Base-by-base conservation (phyloP, 2,329 filamentous ascomycete species). In the Pseudogymnoascus sp. region DNA sequence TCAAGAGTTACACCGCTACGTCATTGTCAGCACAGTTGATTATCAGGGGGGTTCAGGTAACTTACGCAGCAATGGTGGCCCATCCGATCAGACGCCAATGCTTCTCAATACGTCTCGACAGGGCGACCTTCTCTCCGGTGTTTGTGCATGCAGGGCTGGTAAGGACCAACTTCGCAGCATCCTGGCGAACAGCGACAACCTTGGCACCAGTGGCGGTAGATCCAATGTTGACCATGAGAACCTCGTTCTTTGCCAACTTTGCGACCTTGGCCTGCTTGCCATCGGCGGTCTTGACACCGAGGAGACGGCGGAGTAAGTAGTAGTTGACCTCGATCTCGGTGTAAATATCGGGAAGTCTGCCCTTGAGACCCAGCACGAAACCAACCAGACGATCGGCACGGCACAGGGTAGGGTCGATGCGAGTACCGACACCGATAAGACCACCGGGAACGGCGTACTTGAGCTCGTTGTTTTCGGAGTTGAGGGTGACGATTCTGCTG, bases 191-290 rank as follows among this genome's bases (percentile, higher is more conserved):
- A 72, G 91, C 93, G 65, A 95, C 86, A 62, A 99, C 91, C 86
- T 97, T 99, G 70, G 95, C 95, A 78, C 95, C 95, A 13, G 93
- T 97, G 57, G 95, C 96, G 9, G 93, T 97, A 38, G 91, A 96
- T 67, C 95, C 95, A 75, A 99, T 99, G 83, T 99, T 99, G 69
- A 99, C 95, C 95, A 99, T 97, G 78, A 99, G 88, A 73, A 97
- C 92, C 78, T 99, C 95, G 79, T 96, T 97, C 87, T 97, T 99
- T 64, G 92, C 83, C 69, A 99, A 83, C 82, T 99, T 99, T 72
- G 93, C 92, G 69, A 99, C 95, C 88, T 99, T 99, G 74, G 93
- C 93, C 80, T 97, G 95, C 83, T 99, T 99, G 76, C 95, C 95
- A 71, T 99, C 95, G 67, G 93, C 92, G 57, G 95, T 96, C 81